phyloP scores from a whole-genome alignment of 371 early-diverging fungal genomes.

The Mucor mucedo region DNA sequence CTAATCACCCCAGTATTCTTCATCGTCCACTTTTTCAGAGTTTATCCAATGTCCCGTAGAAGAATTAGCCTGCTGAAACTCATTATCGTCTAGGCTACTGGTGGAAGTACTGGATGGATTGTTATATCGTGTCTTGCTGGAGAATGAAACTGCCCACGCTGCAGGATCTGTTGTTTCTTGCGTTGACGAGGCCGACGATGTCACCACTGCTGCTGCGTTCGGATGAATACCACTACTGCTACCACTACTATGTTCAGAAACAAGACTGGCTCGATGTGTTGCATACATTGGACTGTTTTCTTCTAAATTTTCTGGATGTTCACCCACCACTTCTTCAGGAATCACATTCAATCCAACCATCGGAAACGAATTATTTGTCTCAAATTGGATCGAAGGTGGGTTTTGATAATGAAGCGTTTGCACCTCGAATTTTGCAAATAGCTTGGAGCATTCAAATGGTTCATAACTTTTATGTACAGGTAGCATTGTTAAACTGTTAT shows the following conservation, averaged over 20 bases:
- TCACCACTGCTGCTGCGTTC: background rate
- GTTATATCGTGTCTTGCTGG: background rate
- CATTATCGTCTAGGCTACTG: background rate
- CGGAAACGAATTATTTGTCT: slow-evolving; percentile 4
- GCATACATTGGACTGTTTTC: background rate
- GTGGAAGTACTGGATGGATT: background rate
- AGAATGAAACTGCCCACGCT: slow-evolving; percentile 1
- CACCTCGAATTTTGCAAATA: slow-evolving; percentile 22
- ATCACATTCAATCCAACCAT: slow-evolving; percentile 12
- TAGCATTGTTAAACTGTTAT: slow-evolving; percentile 12
- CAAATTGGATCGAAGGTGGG: slow-evolving; percentile 10
- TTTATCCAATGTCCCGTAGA: slow-evolving; percentile 15
- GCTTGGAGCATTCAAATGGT: background rate
- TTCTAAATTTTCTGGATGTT: background rate
- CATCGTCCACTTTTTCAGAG: slow-evolving; percentile 18
- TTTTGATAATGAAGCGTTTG: slow-evolving; percentile 32
- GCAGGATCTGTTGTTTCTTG: background rate
- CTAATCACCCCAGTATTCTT: slow-evolving; percentile 13
- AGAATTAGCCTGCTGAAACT: background rate
- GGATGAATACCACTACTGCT: background rate
- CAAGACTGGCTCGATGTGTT: slow-evolving; percentile 11
- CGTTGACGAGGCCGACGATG: background rate
- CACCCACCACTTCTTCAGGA: slow-evolving; percentile 7
- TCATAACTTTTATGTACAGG: slow-evolving; percentile 14
- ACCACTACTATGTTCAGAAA: slow-evolving; percentile 10